Evolutionary conservation across 805 yeast genomes (phyloP), one percentile per base, ranked within the genome.

Genomic region (Clavispora santaluciae): DNA sequence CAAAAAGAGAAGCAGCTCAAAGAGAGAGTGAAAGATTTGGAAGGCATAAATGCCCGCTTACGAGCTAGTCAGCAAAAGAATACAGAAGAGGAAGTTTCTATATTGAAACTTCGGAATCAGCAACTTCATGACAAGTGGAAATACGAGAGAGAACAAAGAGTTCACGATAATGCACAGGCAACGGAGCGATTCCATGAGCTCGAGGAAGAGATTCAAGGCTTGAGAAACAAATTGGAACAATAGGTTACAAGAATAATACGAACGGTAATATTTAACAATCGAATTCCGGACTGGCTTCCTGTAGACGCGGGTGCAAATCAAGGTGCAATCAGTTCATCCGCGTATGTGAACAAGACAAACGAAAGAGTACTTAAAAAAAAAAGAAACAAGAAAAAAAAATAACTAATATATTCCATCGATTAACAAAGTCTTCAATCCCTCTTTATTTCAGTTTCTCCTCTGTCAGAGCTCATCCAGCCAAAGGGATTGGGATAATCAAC

Each of bases 121-220:
- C 88, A 81, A 48, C 57, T 85, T 33, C 76, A 78, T 30, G 76
- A 68, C 46, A 69, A 82, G 51, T 81, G 86, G 83, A 79, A 80
- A 51, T 70, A 79, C 5, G 90, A 85, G 46, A 66, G 88, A 45
- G 93, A 84, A 56, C 75, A 84, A 15, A 61, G 89, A 22, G 75
- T 75, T 16, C 68, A 79, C 41, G 90, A 84, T 49, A 69, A 71
- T 39, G 70, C 70, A 26, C 81, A 81, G 26, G 77, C 84, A 2
- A 68, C 72, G 36, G 58, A 61, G 34, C 60, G 83, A 33, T 67
- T 82, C 5, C 54, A 57, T 15, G 79, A 76, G 40, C 54, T 83
- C 24, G 87, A 82, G 46, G 43, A 53, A 23, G 88, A 83, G 49
- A 80, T 79, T 51, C 31, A 20, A 6, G 20, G 59, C 56, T 13